Conservation (phyloP, 441 rosid genomes). For the Pelargonium cotyledonis region DNA sequence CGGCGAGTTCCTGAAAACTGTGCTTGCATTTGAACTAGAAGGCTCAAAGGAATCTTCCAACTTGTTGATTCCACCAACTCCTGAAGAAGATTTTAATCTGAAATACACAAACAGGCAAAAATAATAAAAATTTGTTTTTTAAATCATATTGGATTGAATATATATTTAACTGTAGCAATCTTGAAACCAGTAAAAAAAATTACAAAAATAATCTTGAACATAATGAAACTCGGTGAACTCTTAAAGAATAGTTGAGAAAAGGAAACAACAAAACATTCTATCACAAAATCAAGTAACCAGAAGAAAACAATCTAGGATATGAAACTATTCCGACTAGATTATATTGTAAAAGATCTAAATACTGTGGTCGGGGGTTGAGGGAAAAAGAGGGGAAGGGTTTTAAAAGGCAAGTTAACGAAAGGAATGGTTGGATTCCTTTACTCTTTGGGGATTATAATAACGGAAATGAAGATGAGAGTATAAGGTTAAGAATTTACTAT, state of each 20-base stretch:
- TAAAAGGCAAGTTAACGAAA: neutral
- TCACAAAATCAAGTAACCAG: neutral
- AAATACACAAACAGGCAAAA: conserved; percentile 16
- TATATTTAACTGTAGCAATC: neutral
- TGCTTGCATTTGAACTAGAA: conserved; percentile 44
- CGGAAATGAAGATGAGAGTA: neutral
- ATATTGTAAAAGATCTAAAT: neutral
- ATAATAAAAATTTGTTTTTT: neutral
- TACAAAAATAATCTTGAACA: neutral
- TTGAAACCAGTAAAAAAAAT: neutral
- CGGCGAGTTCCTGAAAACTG: conserved; percentile 45
- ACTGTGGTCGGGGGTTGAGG: conserved; percentile 2
- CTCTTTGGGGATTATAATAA: neutral
- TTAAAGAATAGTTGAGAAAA: neutral
- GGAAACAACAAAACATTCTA: neutral
- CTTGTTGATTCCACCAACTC: conserved; percentile 51
- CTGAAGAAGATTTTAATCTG: conserved; percentile 68
- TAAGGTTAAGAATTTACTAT: neutral
- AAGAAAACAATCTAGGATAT: neutral
- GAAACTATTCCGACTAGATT: neutral
- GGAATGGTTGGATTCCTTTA: conserved; percentile 2
- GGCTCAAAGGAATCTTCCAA: conserved; percentile 53
- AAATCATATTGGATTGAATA: neutral
- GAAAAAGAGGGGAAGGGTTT: neutral
- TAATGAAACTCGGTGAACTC: neutral